A percentile compares a stretch with the other conserved stretches of the same genome.
These are phyloP conservation scores for Aspergillus terreus DNA, from an alignment of 2,329 filamentous ascomycete species.

Conservation along the genomic window DNA sequence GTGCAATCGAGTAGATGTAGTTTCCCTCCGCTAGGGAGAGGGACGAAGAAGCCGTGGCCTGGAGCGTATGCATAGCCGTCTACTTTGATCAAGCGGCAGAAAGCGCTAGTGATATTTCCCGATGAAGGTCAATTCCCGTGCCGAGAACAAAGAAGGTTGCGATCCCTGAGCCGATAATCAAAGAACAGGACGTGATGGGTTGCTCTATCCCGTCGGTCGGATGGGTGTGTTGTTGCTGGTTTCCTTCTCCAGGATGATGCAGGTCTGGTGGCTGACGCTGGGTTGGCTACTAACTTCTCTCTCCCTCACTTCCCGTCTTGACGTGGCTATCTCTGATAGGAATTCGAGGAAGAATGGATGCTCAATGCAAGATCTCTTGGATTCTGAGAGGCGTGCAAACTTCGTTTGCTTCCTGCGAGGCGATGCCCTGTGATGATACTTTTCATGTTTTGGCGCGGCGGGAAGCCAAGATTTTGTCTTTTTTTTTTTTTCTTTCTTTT, in stretches of 20 bases:
- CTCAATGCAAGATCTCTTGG: neutral
- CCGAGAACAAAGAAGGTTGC: neutral
- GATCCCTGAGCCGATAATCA: neutral
- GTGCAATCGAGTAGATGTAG: slow-evolving; percentile 42
- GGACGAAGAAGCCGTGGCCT: slow-evolving; percentile 31
- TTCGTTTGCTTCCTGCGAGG: neutral
- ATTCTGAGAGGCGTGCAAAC: neutral
- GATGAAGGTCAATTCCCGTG: neutral
- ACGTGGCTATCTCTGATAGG: slow-evolving; percentile 8
- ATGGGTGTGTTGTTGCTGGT: slow-evolving; percentile 2
- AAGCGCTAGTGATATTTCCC: neutral
- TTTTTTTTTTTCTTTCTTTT: slow-evolving; percentile 1
- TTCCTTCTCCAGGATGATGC: slow-evolving; percentile 1
- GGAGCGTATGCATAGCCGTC: slow-evolving; percentile 31
- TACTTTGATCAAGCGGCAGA: neutral
- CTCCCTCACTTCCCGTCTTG: neutral
- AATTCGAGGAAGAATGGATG: neutral
- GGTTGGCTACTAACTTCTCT: neutral
- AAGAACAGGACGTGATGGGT: neutral
- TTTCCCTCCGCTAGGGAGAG: slow-evolving; percentile 36
- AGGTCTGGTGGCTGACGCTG: slow-evolving; percentile 3
- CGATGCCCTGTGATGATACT: neutral
- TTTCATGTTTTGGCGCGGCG: neutral
- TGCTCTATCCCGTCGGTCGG: neutral
- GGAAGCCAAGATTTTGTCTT: slow-evolving; percentile 7